Evolutionary conservation across 1,284 basidiomycete species (phyloP).

Genomic region (Tilletiaria anomala): DNA sequence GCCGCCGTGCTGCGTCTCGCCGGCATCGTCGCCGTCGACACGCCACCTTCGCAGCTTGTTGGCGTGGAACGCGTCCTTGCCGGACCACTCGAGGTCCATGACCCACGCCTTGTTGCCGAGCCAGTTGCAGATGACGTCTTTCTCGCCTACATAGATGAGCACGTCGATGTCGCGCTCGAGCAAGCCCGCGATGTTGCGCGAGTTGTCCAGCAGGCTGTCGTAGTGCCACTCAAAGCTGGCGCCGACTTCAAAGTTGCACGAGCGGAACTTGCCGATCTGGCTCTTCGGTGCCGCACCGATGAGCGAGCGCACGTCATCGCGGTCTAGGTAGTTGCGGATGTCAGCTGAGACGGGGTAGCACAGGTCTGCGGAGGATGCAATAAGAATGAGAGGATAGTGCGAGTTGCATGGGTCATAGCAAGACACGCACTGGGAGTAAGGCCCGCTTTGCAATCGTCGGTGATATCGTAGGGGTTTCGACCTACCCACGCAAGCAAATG

Average conservation of each 20-base stretch:
- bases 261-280: conserved; percentile 20
- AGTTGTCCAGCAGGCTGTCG: conserved; percentile 14
- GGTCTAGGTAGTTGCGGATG: conserved; percentile 23
- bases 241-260: conserved; percentile 14
- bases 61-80: neutral
- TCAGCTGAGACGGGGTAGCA: conserved; percentile 23
- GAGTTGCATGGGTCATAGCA: no score
- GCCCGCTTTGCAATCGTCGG: conserved; percentile 21
- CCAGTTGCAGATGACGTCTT: conserved; percentile 32
- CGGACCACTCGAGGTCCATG: neutral
- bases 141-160: conserved; percentile 55
- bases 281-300: conserved; percentile 16
- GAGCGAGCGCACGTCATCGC: conserved; percentile 21
- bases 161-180: conserved; percentile 60
- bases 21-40: neutral
- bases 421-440: no score
- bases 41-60: neutral
- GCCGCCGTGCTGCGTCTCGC: conserved; percentile 1
- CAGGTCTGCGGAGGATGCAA: conserved; percentile 6
- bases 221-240: conserved; percentile 7
- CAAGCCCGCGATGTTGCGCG: conserved; percentile 51
- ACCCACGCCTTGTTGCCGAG: conserved; percentile 1
- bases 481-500: no score
- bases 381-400: neutral
- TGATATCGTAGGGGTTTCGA: conserved; percentile 30